Evolutionary conservation across 495 filamentous ascomycete genomes (phyloP), one percentile per base, ranked within the genome.

Genomic region (Xylaria intraflava): DNA sequence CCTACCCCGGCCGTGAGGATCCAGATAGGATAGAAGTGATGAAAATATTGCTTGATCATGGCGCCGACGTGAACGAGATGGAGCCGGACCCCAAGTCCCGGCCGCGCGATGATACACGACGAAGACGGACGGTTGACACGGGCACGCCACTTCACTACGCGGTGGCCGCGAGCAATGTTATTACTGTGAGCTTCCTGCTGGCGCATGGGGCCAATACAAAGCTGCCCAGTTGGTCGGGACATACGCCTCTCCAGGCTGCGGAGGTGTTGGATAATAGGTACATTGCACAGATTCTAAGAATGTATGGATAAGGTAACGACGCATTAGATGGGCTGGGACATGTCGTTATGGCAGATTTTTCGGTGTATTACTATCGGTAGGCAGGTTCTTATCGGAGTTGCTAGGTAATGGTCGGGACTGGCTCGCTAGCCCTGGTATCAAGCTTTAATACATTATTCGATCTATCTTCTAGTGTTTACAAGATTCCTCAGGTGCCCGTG

Each of bases 21-120:
- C 24, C 46, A 12, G 53, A 56, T 33, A 43, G 53, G 53, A 50
- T 56, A 56, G 20, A 17, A n/a, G 53, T 56, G 16, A 50, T 56
- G 53, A 50, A 56, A 17, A 51, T 56, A 30, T 24, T 56, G 29
- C 38, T 56, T 5, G 53, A 56, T 1, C 30, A 56, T 30, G 53
- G 53, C 41, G 53, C 53, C 20, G 53, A 56, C 24, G 53, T 56
- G 23, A 56, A 56, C 53, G 53, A 56, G 46, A 56, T 56, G 53
- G 53, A 56, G 46, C 53, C 53, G 23, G 53, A 56, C 12, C 53
- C 53, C 12, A 56, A 56, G 26, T 31, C 53, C 19, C 46, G 53
- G 40, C 46, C 53, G 6, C 46, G 53, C 29, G 53, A 56, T 20
- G 46, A 56, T 46, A 19, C 29, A 16, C 49, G 53, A 31, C 46